phyloP scores from a whole-genome alignment of 495 filamentous ascomycete species.

The Cercophora samala region DNA sequence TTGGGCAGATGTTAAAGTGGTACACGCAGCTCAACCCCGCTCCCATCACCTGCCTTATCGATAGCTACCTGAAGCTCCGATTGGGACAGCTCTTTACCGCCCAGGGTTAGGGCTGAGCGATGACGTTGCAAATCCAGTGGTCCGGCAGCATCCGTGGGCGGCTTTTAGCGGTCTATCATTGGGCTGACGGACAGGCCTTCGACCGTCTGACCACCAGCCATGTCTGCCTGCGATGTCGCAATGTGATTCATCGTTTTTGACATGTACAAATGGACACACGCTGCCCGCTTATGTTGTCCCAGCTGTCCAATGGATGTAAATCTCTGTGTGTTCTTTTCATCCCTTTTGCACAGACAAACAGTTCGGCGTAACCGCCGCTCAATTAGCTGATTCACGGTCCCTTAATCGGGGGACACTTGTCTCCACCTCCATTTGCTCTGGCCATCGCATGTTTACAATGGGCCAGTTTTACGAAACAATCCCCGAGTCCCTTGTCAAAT shows the following conservation, averaged over 20 bases:
- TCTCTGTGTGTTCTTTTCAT: neutral
- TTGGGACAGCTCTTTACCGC: neutral
- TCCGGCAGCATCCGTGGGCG: neutral
- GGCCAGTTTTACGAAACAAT: constrained; percentile 60
- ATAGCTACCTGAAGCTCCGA: neutral
- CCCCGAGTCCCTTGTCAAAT: constrained; percentile 51
- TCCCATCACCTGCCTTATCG: neutral
- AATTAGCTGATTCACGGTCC: neutral
- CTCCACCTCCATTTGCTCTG: constrained; percentile 12
- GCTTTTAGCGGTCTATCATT: neutral
- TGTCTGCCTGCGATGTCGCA: neutral
- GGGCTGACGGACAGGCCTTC: no score
- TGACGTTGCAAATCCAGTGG: neutral
- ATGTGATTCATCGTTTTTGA: neutral
- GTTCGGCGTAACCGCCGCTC: no score
- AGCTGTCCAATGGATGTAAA: neutral
- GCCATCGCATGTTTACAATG: constrained; percentile 47
- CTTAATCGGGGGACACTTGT: neutral
- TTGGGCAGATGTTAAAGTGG: neutral
- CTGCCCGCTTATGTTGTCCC: no score
- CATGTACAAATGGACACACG: no score
- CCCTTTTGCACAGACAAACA: no score
- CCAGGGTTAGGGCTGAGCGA: neutral
- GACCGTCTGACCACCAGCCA: neutral
- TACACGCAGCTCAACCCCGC: neutral